phyloP scores from a whole-genome alignment of 139 green algal species.

The Micromonas pusilla region DNA sequence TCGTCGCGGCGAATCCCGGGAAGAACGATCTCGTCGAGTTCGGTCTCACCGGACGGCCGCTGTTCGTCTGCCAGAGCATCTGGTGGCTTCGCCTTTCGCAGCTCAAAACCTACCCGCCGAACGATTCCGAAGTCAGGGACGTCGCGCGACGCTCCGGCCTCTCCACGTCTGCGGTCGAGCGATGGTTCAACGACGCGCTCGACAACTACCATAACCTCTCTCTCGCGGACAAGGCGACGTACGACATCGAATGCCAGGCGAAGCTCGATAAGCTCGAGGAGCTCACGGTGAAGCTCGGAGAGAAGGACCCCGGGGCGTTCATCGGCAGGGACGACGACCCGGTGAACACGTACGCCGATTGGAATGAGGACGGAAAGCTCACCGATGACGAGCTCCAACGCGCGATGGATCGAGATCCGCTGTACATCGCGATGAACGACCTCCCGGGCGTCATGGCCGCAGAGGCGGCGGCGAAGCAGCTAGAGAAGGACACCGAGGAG shows the following conservation, averaged over 20 bases:
- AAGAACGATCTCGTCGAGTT: background rate
- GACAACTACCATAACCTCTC: background rate
- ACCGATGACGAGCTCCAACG: background rate
- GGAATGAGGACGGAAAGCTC: background rate
- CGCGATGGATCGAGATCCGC: background rate
- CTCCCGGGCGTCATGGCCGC: background rate
- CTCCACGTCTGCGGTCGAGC: background rate
- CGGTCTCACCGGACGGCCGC: background rate
- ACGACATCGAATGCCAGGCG: background rate
- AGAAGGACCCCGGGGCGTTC: background rate
- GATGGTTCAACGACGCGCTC: background rate
- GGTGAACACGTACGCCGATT: background rate
- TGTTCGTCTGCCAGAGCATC: background rate
- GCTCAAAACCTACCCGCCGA: background rate
- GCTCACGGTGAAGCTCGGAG: background rate
- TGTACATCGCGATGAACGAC: background rate
- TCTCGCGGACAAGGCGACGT: background rate
- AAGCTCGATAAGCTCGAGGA: background rate
- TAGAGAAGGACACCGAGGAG: background rate
- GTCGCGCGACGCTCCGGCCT: background rate
- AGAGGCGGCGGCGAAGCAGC: background rate
- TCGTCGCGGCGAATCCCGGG: too few species aligned
- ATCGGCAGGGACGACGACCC: background rate
- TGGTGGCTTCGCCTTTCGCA: constrained; percentile 9
- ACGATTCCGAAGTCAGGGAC: background rate